Base-by-base conservation (phyloP, 2,329 filamentous ascomycete genomes). In the Zasmidium citrigriseum region DNA sequence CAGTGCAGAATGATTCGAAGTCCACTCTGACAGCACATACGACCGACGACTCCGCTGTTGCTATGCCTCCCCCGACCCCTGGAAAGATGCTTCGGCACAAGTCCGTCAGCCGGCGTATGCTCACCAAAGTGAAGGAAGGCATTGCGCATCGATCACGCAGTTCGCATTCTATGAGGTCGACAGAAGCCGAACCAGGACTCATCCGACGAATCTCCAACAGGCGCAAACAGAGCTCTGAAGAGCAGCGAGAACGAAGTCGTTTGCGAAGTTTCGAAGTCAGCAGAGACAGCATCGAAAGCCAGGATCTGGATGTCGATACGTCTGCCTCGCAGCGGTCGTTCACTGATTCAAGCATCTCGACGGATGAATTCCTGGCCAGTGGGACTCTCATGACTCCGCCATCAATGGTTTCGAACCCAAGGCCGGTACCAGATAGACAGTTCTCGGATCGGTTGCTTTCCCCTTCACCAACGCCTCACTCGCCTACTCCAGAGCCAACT, bases 41-140 rank as follows among this genome's bases (percentile, higher is more conserved):
- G 18, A 44, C 11, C 23, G 24, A 41, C 41, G 34, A 54, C 23
- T 46, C n/a, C 22, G 46, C 34, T 3, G 27, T 34, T 20, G 22
- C 29, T 18, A 25, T 29, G 16, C 18, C 50, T 22, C 23, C 56
- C 2, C 41, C 58, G 21, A 25, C 50, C 12, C 54, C 52, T 12
- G 59, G 60, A 2, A 65, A 59, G 16, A 62, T 71, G 38, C 50
- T 63, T 18, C 60, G 70, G 29, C 69, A 70, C 38, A 68, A 67
- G 21, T 74, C 73, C 1, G 68, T 73, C 29, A 72, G 72, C 52
- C 69, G 68, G 25, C 64, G 72, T n/a, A 67, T 75, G 61, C 62
- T 75, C 4, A 71, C 72, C 4, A 70, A 63, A 44, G 70, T 75
- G 50, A 73, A 67, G 55, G 68, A 70, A 51, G 71, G 72, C 46